These are phyloP conservation scores for Symbiodinium natans DNA, from an alignment of 73 alveolate species.

Conservation along the genomic window DNA sequence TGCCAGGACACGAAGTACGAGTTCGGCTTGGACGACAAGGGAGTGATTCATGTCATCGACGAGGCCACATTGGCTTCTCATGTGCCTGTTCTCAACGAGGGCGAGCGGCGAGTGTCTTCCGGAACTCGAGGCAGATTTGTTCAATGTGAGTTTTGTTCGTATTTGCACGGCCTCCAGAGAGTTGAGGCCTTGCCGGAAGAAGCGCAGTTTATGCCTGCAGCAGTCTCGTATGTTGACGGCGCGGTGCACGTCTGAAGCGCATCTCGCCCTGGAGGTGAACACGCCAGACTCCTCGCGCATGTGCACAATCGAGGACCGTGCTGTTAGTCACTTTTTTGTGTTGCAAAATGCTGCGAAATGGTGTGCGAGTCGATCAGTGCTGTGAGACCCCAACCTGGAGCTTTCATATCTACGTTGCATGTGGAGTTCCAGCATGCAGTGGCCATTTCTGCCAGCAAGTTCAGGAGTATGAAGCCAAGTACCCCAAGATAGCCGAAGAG, in stretches of 20 bases:
- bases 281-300: slow-evolving; percentile 90
- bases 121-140: too few species aligned
- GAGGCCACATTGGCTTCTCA: slow-evolving; percentile 33
- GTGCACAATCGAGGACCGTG: slow-evolving; percentile 76
- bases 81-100: not conserved
- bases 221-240: too few species aligned
- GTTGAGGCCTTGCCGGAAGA: too few species aligned
- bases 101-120: not conserved
- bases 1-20: slow-evolving; percentile 94
- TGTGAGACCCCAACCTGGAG: too few species aligned
- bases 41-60: slow-evolving; percentile 93
- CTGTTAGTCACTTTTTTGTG: not conserved
- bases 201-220: too few species aligned
- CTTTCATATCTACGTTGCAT: too few species aligned
- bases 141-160: too few species aligned
- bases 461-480: slow-evolving; percentile 89
- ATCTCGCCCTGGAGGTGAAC: slow-evolving; percentile 71
- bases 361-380: not conserved
- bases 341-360: not conserved
- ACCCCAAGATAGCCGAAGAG: slow-evolving; percentile 86
- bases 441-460: too few species aligned
- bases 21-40: slow-evolving; percentile 91
- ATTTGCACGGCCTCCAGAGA: too few species aligned
- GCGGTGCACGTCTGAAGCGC: too few species aligned
- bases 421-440: too few species aligned